phyloP scores from a whole-genome alignment of 139 green algal genomes.

The Monoraphidium neglectum region DNA sequence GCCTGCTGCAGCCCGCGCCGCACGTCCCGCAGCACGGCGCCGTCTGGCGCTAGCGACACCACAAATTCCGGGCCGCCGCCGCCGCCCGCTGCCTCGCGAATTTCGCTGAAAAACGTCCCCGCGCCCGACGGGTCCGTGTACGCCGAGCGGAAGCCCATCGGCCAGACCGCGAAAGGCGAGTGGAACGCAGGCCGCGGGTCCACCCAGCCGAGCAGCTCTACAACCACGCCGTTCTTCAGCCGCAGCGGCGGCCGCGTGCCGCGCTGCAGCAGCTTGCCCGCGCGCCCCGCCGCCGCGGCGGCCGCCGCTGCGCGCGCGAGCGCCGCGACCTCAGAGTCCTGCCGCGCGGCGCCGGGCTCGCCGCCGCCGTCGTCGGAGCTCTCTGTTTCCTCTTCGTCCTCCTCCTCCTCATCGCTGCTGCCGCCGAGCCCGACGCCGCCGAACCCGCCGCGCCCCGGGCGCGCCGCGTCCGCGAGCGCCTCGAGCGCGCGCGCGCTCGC shows the following conservation, averaged over 20 bases:
- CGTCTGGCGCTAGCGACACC: constrained; percentile 6
- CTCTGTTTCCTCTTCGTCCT: not conserved
- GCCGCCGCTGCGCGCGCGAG: not conserved
- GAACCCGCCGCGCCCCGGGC: not conserved
- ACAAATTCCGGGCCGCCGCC: constrained; percentile 17
- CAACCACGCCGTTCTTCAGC: constrained; percentile 10
- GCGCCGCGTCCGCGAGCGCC: not conserved
- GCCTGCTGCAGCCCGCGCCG: not conserved
- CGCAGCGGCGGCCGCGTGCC: constrained; percentile 4
- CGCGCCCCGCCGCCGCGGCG: not conserved
- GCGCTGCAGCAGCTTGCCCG: not conserved
- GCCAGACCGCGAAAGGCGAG: constrained; percentile 8
- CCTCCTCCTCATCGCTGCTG: not conserved
- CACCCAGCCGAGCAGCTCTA: constrained; percentile 20
- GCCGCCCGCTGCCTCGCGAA: not conserved
- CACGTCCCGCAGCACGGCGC: not conserved
- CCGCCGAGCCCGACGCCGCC: not conserved
- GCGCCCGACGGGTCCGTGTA: constrained; percentile 3
- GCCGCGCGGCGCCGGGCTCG: not conserved
- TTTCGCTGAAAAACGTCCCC: constrained; percentile 22
- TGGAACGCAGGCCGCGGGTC: constrained; percentile 20
- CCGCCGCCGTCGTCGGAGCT: not conserved
- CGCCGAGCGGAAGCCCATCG: constrained; percentile 15
- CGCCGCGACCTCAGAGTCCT: not conserved
- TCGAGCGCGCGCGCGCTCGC: not conserved